phyloP scores from a whole-genome alignment of 192 early-diverging fungal species.

The Linnemannia hyalina region DNA sequence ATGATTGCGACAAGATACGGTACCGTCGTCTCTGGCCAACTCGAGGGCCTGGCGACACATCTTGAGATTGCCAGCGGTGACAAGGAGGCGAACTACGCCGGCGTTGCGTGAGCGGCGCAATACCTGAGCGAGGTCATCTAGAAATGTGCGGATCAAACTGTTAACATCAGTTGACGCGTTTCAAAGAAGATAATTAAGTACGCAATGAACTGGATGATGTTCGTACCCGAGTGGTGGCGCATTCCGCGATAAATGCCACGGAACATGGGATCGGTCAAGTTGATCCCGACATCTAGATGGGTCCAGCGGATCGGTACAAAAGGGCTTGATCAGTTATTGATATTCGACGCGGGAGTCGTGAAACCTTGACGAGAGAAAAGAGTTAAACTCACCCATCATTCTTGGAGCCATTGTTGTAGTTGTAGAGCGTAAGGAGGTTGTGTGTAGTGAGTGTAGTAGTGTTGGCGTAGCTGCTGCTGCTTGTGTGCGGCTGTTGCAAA shows the following conservation, averaged over 20 bases:
- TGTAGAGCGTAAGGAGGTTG: background rate
- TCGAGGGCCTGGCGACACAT: conserved; percentile 71
- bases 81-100: conserved; percentile 80
- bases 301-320: background rate
- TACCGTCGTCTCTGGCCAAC: conserved; percentile 66
- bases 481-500: background rate
- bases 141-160: background rate
- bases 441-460: background rate
- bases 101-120: conserved; percentile 72
- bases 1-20: background rate
- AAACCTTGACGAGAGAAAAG: background rate
- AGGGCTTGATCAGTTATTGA: background rate
- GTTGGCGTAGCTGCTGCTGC: background rate
- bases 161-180: background rate
- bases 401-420: conserved; percentile 17
- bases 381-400: conserved; percentile 18
- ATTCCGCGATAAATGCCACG: conserved; percentile 84
- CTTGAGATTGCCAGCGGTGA: conserved; percentile 76
- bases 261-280: conserved; percentile 89
- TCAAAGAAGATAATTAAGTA: background rate
- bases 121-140: conserved; percentile 76
- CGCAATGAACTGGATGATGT: background rate
- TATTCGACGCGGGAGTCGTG: background rate
- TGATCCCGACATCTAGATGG: conserved; percentile 85
- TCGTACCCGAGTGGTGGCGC: conserved; percentile 71